Percentiles rank a stretch among this genome's conserved stretches.
phyloP scores from a whole-genome alignment of 2,329 filamentous ascomycete species.

The Zymoseptoria brevis region DNA sequence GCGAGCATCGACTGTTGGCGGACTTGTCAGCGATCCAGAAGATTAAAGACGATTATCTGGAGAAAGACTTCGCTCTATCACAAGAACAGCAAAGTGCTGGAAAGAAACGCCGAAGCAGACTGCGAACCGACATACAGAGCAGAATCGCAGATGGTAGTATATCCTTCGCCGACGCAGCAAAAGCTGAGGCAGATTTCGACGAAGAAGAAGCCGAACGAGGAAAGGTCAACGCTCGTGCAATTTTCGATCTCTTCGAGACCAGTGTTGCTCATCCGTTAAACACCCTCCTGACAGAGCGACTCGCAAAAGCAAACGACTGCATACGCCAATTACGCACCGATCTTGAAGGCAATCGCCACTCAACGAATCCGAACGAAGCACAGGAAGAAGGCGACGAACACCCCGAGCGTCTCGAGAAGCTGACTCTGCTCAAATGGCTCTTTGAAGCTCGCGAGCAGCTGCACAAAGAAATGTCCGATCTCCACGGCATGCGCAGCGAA shows the following conservation, averaged over 20 bases:
- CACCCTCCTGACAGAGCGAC: conserved; percentile 66
- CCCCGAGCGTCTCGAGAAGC: conserved; percentile 85
- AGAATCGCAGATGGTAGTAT: conserved; percentile 73
- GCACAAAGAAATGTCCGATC: conserved; percentile 75
- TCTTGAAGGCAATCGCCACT: conserved; percentile 63
- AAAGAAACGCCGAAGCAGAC: conserved; percentile 23
- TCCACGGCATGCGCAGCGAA: conserved; percentile 72
- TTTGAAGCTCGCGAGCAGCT: conserved; percentile 88
- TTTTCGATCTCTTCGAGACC: conserved; percentile 78
- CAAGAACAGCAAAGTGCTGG: conserved; percentile 35
- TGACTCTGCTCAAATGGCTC: conserved; percentile 92
- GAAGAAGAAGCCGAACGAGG: conserved; percentile 60
- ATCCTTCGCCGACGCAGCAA: conserved; percentile 68
- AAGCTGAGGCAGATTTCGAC: conserved; percentile 68
- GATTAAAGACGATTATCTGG: conserved; percentile 28
- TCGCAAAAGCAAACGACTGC: conserved; percentile 64
- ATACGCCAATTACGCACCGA: conserved; percentile 67
- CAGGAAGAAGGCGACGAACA: conserved; percentile 94
- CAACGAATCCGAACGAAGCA: conserved; percentile 66
- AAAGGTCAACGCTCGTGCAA: conserved; percentile 65
- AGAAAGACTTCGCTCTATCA: conserved; percentile 31
- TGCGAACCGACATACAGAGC: conserved; percentile 55
- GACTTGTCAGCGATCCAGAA: conserved; percentile 64
- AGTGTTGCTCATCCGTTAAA: conserved; percentile 78
- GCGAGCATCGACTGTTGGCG: conserved; percentile 63